Base-by-base conservation (phyloP, 2,329 filamentous ascomycete species). In the Rutstroemia sydowiana region DNA sequence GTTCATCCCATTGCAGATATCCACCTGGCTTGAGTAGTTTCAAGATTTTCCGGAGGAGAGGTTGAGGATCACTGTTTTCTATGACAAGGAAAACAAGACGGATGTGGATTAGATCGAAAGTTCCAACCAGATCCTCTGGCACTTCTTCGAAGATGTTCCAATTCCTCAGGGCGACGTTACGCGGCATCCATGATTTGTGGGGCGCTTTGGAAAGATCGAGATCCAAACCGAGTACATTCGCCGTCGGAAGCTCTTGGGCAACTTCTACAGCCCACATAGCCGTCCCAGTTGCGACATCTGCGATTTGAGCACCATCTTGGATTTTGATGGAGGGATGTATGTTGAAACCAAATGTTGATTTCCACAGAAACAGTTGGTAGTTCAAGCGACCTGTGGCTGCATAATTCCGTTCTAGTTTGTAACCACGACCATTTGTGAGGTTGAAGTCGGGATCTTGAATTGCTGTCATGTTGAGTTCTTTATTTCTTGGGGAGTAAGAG, bases 21-120 rank as follows among this genome's bases (percentile, higher is more conserved):
- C 43, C 43, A n/a, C 43, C 43, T 7, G 43, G 43, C 34, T 45
- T 45, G 43, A 45, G 43, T 20, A 45, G 30, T 34, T 45, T 45
- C 28, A 45, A 16, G 20, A 45, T 31, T n/a, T 45, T 45, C 20
- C 43, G 43, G 23, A 45, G 30, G 30, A 45, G 28, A 20, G 43
- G 43, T 34, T 16, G n/a, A 18, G 43, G 43, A 32, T 45, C 23
- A 6, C 31, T 21, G 13, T 45, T 31, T 34, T 45, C 43, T n/a
- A 45, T 34, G 16, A 45, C 18, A 45, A 45, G 43, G 5, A 45
- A 28, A 21, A 40, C n/a, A 21, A 40, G 37, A 40, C 37, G 37
- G 18, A 40, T 18, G 18, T 40, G 37, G 16, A 40, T 13, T 10
- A 40, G 13, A 40, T 40, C 37, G 13, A 40, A 40, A 21, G 16